phyloP scores from a whole-genome alignment of 306 rosid genomes.

The Lathyrus aphaca region DNA sequence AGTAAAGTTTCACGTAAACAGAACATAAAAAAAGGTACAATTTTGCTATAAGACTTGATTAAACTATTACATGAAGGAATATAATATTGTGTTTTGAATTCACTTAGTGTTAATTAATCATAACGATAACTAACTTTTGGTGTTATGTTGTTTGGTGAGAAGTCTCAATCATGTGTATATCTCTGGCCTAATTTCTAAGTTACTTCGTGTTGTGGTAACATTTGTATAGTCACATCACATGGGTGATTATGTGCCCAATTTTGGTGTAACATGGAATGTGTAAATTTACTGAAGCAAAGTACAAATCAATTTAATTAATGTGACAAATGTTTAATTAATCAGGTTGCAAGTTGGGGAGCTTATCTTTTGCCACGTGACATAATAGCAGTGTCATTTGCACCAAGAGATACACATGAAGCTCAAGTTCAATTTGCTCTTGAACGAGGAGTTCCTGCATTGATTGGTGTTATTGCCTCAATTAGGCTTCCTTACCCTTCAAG shows the following conservation, averaged over 20 bases:
- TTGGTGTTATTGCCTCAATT: slow-evolving; percentile 84
- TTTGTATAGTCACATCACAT: slow-evolving; percentile 8
- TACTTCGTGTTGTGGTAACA: background rate
- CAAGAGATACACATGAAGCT: slow-evolving; percentile 95
- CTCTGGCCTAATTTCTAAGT: background rate
- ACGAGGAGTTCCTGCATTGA: slow-evolving; percentile 92
- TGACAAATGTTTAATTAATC: background rate
- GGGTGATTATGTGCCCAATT: too few relatives aligned
- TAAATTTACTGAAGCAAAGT: background rate
- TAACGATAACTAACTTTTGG: slow-evolving; percentile 13
- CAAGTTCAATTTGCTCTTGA: slow-evolving; percentile 98
- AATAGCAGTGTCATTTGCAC: slow-evolving; percentile 90
- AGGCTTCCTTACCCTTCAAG: slow-evolving; percentile 98
- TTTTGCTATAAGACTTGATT: background rate
- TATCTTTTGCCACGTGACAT: slow-evolving; percentile 83
- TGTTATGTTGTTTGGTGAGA: slow-evolving; percentile 28
- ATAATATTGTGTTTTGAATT: background rate
- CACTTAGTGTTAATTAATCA: slow-evolving; percentile 27
- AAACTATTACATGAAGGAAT: slow-evolving; percentile 9
- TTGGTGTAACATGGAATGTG: too few relatives aligned
- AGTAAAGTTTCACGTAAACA: slow-evolving; percentile 40
- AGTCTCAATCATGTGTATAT: slow-evolving; percentile 5
- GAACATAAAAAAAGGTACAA: background rate
- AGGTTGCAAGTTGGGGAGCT: slow-evolving; percentile 99
- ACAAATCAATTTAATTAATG: slow-evolving; percentile 1